Evolutionary conservation across 805 yeast species (phyloP), one percentile per base, ranked within the genome.

Genomic region (Wickerhamomyces mucosus): DNA sequence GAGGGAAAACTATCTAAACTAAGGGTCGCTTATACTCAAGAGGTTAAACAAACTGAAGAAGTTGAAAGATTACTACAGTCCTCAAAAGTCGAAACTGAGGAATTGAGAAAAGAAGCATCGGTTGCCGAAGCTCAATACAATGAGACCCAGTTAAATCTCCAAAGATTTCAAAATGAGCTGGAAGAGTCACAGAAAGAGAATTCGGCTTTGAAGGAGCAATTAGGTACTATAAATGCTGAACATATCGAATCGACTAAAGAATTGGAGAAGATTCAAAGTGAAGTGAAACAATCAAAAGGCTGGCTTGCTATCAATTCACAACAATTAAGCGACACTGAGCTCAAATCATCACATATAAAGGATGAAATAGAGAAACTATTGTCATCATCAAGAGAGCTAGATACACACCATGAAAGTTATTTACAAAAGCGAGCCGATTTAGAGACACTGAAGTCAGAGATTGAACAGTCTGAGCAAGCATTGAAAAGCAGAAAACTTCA

Each of bases 51-150:
- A 51, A 85, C 81, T 18, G 74, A 74, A 37, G 73, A 76, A 39
- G 80, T 83, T 25, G 89, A 86, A 53, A 55, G 66, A 10, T 65
- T 69, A 24, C 63, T 85, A 41, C 55, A 58, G n/a, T 56, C 66
- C 7, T 71, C 86, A 1, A 72, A 67, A 28, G 65, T 63, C 33
- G 95, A 86, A 48, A 68, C 78, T 6, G 85, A 77, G 35, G 67
- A 72, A 25, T 59, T 86, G 42, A 64, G 79, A 43, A 73, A 82
- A 33, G 88, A 84, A 45, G 63, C 83, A 1, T 71, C 84, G 0
- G 67, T 82, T 26, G 69, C 81, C 3, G 95, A 86, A 52, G 94
- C 94, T 9, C 79, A 72, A 44, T 69, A 71, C 46, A 79, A 82
- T 52, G 75, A 81, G 5, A 67, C 78, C 28, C 81, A 83, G 37